Evolutionary conservation across 2,329 filamentous ascomycete genomes (phyloP).

Genomic region (Sclerotinia minor): DNA sequence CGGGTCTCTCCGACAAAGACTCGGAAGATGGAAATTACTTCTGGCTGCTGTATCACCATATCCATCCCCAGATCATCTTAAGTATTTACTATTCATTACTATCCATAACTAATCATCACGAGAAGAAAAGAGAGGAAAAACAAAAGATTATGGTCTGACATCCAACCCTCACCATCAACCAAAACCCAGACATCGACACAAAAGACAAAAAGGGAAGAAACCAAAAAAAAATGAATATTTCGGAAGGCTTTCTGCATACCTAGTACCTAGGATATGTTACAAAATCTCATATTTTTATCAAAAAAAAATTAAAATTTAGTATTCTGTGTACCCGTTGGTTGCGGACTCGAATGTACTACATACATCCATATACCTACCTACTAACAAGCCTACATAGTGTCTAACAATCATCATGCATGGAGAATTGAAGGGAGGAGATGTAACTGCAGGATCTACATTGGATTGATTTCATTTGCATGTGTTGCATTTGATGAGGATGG

Average conservation of each 20-base stretch:
- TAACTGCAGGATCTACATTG: slow-evolving; percentile 5
- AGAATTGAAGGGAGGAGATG: background rate
- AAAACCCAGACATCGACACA: background rate
- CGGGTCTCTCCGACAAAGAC: background rate
- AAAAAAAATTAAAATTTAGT: no score
- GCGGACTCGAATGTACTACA: background rate
- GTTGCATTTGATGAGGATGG: no score
- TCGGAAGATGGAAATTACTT: background rate
- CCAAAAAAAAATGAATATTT: slow-evolving; percentile 1
- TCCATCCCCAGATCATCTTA: no score
- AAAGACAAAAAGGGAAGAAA: background rate
- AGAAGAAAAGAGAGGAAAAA: background rate
- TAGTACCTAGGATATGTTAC: no score
- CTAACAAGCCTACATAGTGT: no score
- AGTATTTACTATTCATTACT: no score
- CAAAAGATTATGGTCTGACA: background rate
- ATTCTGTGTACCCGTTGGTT: slow-evolving; percentile 1
- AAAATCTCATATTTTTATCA: no score
- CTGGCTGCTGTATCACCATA: no score
- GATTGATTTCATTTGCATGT: background rate
- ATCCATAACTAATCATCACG: no score
- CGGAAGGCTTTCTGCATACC: slow-evolving; percentile 9
- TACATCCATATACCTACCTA: no score
- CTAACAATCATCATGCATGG: slow-evolving; percentile 8
- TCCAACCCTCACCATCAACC: background rate